These are phyloP conservation scores for Heritiera littoralis DNA, from an alignment of 345 rosid species.

Conservation along the genomic window DNA sequence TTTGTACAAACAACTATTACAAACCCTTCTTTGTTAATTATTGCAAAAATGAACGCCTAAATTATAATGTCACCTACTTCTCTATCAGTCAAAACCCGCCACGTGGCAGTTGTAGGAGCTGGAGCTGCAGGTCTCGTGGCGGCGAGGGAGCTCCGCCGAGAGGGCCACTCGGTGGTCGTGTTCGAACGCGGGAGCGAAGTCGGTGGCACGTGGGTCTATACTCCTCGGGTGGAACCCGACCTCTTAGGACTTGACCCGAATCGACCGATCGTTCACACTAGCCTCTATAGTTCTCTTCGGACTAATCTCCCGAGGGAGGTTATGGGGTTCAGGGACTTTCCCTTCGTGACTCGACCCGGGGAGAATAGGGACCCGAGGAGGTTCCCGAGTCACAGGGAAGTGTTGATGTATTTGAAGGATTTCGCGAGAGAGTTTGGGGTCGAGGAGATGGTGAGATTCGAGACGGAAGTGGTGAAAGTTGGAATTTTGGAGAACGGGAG, in stretches of 20 bases:
- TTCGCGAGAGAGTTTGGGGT: constrained; percentile 60
- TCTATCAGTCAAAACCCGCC: constrained; percentile 38
- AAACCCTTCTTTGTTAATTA: not conserved
- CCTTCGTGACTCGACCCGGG: constrained; percentile 43
- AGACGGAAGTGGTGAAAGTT: constrained; percentile 53
- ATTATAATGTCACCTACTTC: constrained; percentile 34
- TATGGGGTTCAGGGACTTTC: constrained; percentile 81
- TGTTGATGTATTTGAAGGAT: constrained; percentile 56
- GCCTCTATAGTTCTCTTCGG: constrained; percentile 80
- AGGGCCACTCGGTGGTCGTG: constrained; percentile 76
- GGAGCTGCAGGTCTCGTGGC: constrained; percentile 83
- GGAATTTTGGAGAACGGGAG: constrained; percentile 35
- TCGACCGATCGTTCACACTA: constrained; percentile 63
- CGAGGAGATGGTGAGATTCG: constrained; percentile 64
- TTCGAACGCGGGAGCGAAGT: constrained; percentile 63
- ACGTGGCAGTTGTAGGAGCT: constrained; percentile 83
- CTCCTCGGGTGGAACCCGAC: constrained; percentile 56
- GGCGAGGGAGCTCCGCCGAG: constrained; percentile 74
- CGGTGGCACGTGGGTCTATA: constrained; percentile 86
- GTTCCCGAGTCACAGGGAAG: constrained; percentile 73
- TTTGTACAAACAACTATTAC: no score
- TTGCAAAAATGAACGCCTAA: not conserved
- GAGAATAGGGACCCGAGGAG: constrained; percentile 60
- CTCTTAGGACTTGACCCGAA: constrained; percentile 61
- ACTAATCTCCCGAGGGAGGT: constrained; percentile 83